Evolutionary conservation across 2,329 filamentous ascomycete species (phyloP).

Genomic region (Huntiella decipiens): DNA sequence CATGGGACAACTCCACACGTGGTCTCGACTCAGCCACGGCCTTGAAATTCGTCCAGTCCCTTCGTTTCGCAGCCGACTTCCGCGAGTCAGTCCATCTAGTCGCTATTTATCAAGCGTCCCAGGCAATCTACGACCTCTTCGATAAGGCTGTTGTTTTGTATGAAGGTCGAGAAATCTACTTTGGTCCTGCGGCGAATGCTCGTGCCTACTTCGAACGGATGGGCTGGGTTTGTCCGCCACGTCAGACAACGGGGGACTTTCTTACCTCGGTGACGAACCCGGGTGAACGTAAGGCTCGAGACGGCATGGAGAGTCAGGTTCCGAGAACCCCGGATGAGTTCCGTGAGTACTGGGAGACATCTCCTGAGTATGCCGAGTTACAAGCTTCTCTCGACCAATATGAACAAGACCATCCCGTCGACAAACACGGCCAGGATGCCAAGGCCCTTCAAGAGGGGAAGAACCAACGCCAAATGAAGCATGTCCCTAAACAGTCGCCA

Average conservation of each 20-base stretch:
- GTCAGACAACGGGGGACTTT: conserved; percentile 53
- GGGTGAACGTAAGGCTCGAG: conserved; percentile 32
- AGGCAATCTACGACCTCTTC: conserved; percentile 44
- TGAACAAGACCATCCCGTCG: conserved; percentile 25
- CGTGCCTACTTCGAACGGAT: conserved; percentile 48
- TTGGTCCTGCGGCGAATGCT: conserved; percentile 39
- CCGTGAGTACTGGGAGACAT: conserved; percentile 28
- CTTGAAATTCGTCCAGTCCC: conserved; percentile 49
- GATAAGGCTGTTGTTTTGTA: conserved; percentile 41
- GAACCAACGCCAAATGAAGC: conserved; percentile 30
- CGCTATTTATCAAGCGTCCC: conserved; percentile 51
- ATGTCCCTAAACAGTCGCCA: conserved; percentile 33
- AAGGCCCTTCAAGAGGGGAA: conserved; percentile 29
- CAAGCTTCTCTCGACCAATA: conserved; percentile 31
- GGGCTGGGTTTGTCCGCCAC: conserved; percentile 47
- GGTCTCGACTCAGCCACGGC: conserved; percentile 59
- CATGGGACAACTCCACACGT: conserved; percentile 57
- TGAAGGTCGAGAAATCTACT: conserved; percentile 43
- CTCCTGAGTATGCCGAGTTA: conserved; percentile 24
- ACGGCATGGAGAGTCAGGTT: conserved; percentile 40
- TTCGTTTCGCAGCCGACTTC: conserved; percentile 47
- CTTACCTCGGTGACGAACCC: conserved; percentile 51
- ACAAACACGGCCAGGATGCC: conserved; percentile 21
- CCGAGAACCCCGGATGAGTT: conserved; percentile 56
- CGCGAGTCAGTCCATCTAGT: conserved; percentile 42